Percentiles rank a stretch among this genome's conserved stretches.
Evolutionary conservation across 148 eudicot genomes (phyloP).

Genomic region (Dianthus caryophyllus): DNA sequence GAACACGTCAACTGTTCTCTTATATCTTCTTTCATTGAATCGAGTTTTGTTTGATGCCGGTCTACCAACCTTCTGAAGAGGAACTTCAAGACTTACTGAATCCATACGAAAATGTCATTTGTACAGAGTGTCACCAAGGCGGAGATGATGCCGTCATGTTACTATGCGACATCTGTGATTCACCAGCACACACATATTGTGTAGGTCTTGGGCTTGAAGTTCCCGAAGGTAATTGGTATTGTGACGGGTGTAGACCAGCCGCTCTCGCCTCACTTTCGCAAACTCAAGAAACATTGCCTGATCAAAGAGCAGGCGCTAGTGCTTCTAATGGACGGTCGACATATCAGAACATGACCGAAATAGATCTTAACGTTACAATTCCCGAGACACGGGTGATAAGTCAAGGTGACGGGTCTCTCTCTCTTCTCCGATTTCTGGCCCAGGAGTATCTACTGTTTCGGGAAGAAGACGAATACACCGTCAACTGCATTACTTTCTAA

Average conservation of each 20-base stretch:
- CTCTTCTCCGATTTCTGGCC: conserved; percentile 43
- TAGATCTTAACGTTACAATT: conserved; percentile 70
- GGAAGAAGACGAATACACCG: conserved; percentile 65
- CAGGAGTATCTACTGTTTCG: conserved; percentile 52
- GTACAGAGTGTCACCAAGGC: background rate
- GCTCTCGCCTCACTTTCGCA: conserved; percentile 48
- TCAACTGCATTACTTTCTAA: conserved; percentile 31
- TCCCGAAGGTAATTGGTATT: conserved; percentile 95
- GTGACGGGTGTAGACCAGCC: conserved; percentile 86
- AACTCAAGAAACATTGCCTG: conserved; percentile 37
- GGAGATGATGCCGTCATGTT: conserved; percentile 15
- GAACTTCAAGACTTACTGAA: conserved; percentile 24
- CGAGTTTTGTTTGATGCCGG: no score
- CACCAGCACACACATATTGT: conserved; percentile 94
- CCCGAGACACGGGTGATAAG: conserved; percentile 70
- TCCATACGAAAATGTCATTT: conserved; percentile 6
- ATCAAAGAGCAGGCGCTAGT: conserved; percentile 29
- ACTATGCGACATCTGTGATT: conserved; percentile 51
- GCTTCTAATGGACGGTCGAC: conserved; percentile 23
- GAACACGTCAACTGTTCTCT: no score
- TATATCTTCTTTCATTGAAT: conserved; percentile 9
- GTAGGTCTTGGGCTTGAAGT: conserved; percentile 85
- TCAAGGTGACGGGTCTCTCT: conserved; percentile 36
- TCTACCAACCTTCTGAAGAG: conserved; percentile 64
- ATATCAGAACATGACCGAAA: conserved; percentile 53